Percentiles rank a stretch among this genome's conserved stretches.
Evolutionary conservation across 306 rosid species (phyloP).

Genomic region (Trifolium fragiferum): DNA sequence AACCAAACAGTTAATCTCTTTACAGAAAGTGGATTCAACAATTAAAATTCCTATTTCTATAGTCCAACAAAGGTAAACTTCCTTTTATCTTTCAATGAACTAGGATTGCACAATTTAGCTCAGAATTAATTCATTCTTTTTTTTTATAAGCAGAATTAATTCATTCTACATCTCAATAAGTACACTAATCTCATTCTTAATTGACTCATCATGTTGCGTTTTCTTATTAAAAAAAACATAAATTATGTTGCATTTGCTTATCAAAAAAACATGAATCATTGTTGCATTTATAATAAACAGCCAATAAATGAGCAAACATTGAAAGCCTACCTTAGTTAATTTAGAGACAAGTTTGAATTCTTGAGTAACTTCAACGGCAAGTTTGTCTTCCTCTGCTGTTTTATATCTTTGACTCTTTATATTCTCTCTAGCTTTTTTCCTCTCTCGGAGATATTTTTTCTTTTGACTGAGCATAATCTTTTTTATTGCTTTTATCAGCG

Average conservation of each 20-base stretch:
- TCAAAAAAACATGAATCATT: too few species aligned
- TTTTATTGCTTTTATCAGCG: slow-evolving; percentile 54
- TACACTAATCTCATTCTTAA: slow-evolving; percentile 27
- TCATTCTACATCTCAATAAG: slow-evolving; percentile 27
- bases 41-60: slow-evolving; percentile 21
- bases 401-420: slow-evolving; percentile 31
- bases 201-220: slow-evolving; percentile 1
- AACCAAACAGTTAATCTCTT: slow-evolving; percentile 6
- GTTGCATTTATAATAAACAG: not conserved
- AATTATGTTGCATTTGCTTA: not conserved
- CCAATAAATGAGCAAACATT: slow-evolving; percentile 30
- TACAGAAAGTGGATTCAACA: slow-evolving; percentile 13
- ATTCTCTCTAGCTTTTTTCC: slow-evolving; percentile 39
- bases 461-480: slow-evolving; percentile 53
- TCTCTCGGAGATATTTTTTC: slow-evolving; percentile 46
- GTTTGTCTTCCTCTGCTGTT: slow-evolving; percentile 44
- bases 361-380: slow-evolving; percentile 43
- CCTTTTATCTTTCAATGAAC: slow-evolving; percentile 16
- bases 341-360: slow-evolving; percentile 50
- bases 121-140: too few species aligned
- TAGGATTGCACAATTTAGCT: not conserved
- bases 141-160: too few species aligned
- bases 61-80: slow-evolving; percentile 3
- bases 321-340: slow-evolving; percentile 59
- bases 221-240: too few species aligned